These are phyloP conservation scores for Boletus edulis DNA, from an alignment of 768 basidiomycete species.

Conservation along the genomic window DNA sequence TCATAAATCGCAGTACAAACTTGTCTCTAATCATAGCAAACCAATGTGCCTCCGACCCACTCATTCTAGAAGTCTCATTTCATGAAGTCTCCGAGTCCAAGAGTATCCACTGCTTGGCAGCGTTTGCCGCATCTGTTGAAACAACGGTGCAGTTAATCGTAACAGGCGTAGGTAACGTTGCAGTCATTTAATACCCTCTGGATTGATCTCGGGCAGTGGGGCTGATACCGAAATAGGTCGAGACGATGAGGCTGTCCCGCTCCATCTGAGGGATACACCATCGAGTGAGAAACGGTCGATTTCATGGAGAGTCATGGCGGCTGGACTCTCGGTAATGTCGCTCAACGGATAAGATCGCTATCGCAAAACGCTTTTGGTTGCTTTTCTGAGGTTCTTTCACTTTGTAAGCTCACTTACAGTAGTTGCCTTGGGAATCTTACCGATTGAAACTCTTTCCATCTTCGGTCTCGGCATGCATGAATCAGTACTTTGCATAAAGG, in stretches of 20 bases:
- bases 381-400: no score
- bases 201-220: constrained; percentile 11
- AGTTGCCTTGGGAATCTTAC: no score
- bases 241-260: constrained; percentile 10
- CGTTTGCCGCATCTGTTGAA: constrained; percentile 1
- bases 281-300: not conserved
- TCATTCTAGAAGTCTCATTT: constrained; percentile 4
- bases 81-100: constrained; percentile 6
- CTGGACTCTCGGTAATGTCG: not conserved
- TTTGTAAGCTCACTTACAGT: constrained; percentile 23
- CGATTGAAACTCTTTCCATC: no score
- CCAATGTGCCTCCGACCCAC: constrained; percentile 1
- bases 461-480: no score
- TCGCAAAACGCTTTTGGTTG: no score
- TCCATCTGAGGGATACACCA: not conserved
- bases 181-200: constrained; percentile 6
- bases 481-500: constrained; percentile 32
- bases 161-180: not conserved
- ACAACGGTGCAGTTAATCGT: not conserved
- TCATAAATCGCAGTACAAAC: no score
- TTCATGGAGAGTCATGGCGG: constrained; percentile 6
- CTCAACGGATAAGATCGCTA: not conserved
- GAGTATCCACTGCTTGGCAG: not conserved
- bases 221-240: constrained; percentile 10
- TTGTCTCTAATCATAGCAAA: not conserved